Evolutionary conservation across 805 yeast species (phyloP), one percentile per base, ranked within the genome.

Genomic region (Metschnikowia hibisci): DNA sequence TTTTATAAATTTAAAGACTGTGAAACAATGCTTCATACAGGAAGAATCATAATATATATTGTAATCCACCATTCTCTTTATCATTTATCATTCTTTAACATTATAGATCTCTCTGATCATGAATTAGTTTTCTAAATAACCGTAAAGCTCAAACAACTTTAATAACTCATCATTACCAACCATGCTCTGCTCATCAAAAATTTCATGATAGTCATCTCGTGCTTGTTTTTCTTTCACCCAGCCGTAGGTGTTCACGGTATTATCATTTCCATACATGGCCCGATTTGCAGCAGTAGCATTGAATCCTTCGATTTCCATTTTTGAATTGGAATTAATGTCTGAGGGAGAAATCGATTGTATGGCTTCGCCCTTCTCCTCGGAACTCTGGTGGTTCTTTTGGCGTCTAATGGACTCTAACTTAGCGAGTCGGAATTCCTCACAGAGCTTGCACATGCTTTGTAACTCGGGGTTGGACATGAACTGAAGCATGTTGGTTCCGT

Each of bases 401-500:
- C 55, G 42, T 27, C 50, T n/a, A 3, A 44, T 36, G 47, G 43
- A 47, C 44, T 49, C 56, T 15, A 49, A 60, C 44, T 69, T 70
- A 11, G 71, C 71, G 5, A 51, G 41, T 37, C 66, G 53, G 47
- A 69, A 67, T 39, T 70, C 74, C 28, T 67, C 71, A 38, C 70
- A 66, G 30, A 70, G 50, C 40, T 58, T 58, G 42, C 66, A 58
- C 32, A 70, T 53, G 45, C 63, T 62, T 32, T 62, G 57, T 18
- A 70, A 55, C 36, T 69, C 75, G n/a, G 54, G 44, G 13, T 58
- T 55, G 5, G 69, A 50, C 44, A 69, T 61, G 48, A 58, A 69
- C 36, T 67, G 67, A 39, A 70, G 48, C 61, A 69, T 55, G 45
- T 67, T 70, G 15, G 71, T 61, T 3, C 73, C 71, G 22, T 62